Percentiles rank a stretch among this genome's conserved stretches.
Evolutionary conservation across 2,329 filamentous ascomycete species (phyloP).

Genomic region (Blastomyces percursus): DNA sequence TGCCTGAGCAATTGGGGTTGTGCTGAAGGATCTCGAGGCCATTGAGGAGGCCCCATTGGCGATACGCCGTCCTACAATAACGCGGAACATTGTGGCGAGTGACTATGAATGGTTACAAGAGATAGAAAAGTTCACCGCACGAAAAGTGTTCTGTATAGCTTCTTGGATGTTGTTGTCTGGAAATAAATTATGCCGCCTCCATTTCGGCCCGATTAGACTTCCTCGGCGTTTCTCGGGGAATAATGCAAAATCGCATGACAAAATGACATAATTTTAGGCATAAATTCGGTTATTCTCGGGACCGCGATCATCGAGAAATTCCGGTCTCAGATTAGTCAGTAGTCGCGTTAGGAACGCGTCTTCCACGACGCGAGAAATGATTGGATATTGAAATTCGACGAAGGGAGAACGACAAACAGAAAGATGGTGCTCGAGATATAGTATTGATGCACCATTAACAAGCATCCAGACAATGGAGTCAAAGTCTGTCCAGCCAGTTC

Average conservation of each 20-base stretch:
- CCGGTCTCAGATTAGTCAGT: background rate
- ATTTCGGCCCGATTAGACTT: background rate
- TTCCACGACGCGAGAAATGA: conserved; percentile 14
- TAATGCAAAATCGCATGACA: background rate
- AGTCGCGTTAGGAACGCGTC: conserved; percentile 22
- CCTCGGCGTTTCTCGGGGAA: background rate
- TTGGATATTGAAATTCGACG: background rate
- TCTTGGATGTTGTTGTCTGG: background rate
- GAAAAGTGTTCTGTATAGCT: background rate
- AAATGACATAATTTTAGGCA: background rate
- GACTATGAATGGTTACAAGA: background rate
- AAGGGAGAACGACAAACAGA: background rate
- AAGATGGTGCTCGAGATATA: background rate
- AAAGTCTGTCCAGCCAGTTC: conserved; percentile 30
- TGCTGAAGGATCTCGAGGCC: conserved; percentile 54
- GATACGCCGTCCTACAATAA: conserved; percentile 23
- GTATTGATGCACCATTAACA: background rate
- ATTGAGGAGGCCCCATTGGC: conserved; percentile 26
- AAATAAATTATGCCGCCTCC: background rate
- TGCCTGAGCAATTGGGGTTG: conserved; percentile 47
- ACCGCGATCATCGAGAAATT: background rate
- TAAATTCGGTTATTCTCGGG: background rate
- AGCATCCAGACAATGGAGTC: conserved; percentile 27
- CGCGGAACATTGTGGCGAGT: conserved; percentile 25
- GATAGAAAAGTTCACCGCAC: background rate